Conservation (phyloP, 2,329 filamentous ascomycete genomes). For the Apiospora pterosperma region DNA sequence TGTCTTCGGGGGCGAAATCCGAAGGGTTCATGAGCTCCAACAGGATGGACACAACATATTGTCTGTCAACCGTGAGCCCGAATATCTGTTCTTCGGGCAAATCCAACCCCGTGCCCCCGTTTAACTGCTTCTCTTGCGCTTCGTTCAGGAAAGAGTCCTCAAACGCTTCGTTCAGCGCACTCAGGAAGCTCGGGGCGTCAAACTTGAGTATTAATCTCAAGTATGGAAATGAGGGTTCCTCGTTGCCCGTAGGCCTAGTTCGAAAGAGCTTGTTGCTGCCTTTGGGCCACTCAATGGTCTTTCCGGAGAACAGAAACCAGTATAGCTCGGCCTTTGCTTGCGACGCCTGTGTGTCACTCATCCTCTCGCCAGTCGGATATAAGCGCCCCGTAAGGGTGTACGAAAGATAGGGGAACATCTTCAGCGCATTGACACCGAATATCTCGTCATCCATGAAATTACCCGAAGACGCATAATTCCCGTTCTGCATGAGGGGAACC, state of each 20-base stretch:
- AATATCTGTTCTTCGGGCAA: slow-evolving; percentile 64
- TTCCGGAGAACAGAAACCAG: slow-evolving; percentile 88
- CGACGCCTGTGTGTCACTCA: slow-evolving; percentile 69
- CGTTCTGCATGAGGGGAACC: slow-evolving; percentile 53
- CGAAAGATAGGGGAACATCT: slow-evolving; percentile 92
- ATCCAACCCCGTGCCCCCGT: slow-evolving; percentile 47
- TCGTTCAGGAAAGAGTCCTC: slow-evolving; percentile 93
- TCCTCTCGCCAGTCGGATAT: slow-evolving; percentile 80
- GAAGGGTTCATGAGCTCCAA: slow-evolving; percentile 82
- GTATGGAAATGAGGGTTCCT: slow-evolving; percentile 79
- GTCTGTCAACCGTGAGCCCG: slow-evolving; percentile 74
- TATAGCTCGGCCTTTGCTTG: slow-evolving; percentile 87
- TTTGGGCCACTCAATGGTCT: slow-evolving; percentile 71
- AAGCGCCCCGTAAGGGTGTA: slow-evolving; percentile 84
- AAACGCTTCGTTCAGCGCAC: slow-evolving; percentile 94
- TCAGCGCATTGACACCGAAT: slow-evolving; percentile 70
- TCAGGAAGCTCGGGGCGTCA: slow-evolving; percentile 88
- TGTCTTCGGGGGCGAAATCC: slow-evolving; percentile 75
- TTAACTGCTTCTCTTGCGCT: slow-evolving; percentile 59
- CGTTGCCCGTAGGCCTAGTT: slow-evolving; percentile 51
- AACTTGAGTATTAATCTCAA: slow-evolving; percentile 81
- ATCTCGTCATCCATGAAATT: slow-evolving; percentile 58
- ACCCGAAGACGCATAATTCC: slow-evolving; percentile 48
- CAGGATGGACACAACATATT: slow-evolving; percentile 88
- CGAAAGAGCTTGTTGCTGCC: slow-evolving; percentile 57